Evolutionary conservation across 805 yeast species (phyloP), one percentile per base, ranked within the genome.

Genomic region (Babjeviella inositovora): DNA sequence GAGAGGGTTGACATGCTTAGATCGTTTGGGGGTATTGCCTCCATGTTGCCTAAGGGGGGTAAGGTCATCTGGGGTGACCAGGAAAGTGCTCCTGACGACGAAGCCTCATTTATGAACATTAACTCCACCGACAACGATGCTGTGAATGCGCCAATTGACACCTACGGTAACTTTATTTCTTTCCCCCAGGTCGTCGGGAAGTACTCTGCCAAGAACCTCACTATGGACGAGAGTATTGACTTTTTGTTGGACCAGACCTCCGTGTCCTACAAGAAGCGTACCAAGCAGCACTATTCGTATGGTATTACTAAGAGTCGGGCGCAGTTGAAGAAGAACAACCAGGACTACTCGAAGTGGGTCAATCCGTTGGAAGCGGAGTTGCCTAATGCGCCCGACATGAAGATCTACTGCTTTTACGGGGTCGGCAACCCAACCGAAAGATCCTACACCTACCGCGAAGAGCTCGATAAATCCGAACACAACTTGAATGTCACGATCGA

Each of bases 31-130:
- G 97, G 97, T 8, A 58, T 90, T 22, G 84, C 96, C 9, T 69
- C 90, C 26, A 90, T 90, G 98, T 40, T 90, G 14, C 98, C 98
- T 11, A 90, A 87, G 45, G 98, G 98, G 20, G 97, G 96, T 3
- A 73, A 71, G 17, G 41, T 68, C 5, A 65, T 90, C 15, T 90
- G 98, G 98, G 98, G 98, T 4, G 59, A 66, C 35, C 33, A 61
- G 25, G 43, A 57, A 3, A 37, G 50, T 9, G 74, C 87, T 4
- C 87, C 96, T 0, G 87, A 76, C 37, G 95, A 84, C 38, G 53
- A 56, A 6, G 4, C 37, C 45, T 13, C 46, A 42, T 31, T 37
- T 38, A 12, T 43, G 43, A 23, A 30, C 32, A 23, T 6, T 29
- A 21, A 34, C 17, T 38, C 30, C 5, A 28, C 32, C 5, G 19